Evolutionary conservation across 2,329 filamentous ascomycete genomes (phyloP).

Genomic region (Exophiala sp.): DNA sequence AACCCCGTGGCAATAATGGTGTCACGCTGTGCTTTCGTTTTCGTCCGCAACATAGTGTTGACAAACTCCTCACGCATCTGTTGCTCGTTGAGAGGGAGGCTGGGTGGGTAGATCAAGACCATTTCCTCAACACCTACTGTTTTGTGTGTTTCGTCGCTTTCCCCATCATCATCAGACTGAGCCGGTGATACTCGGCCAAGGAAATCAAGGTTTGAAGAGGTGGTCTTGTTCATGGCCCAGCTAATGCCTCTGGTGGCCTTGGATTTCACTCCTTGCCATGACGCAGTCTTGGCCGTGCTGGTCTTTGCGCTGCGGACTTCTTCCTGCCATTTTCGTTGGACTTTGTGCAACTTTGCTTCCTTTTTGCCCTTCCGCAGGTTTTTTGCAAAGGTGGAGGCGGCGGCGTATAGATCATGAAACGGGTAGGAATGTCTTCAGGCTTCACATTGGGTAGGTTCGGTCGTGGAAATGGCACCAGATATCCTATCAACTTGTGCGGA

Average conservation of each 20-base stretch:
- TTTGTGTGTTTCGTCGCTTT: slow-evolving; percentile 32
- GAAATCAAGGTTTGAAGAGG: slow-evolving; percentile 41
- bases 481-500: slow-evolving; percentile 40
- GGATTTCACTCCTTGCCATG: slow-evolving; percentile 42
- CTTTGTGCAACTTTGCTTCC: slow-evolving; percentile 40
- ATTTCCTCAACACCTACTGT: slow-evolving; percentile 39
- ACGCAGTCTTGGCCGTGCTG: slow-evolving; percentile 36
- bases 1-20: slow-evolving; percentile 41
- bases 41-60: slow-evolving; percentile 39
- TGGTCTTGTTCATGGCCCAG: slow-evolving; percentile 40
- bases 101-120: slow-evolving; percentile 38
- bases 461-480: slow-evolving; percentile 43
- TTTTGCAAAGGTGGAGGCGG: slow-evolving; percentile 39
- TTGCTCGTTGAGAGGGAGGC: slow-evolving; percentile 30
- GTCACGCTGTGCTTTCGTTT: slow-evolving; percentile 39
- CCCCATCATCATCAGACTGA: slow-evolving; percentile 30
- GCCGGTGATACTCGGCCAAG: slow-evolving; percentile 36
- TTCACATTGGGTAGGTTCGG: slow-evolving; percentile 34
- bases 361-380: slow-evolving; percentile 39
- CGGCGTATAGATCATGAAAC: slow-evolving; percentile 44
- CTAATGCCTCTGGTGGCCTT: slow-evolving; percentile 38
- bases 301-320: slow-evolving; percentile 42
- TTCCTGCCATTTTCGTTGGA: slow-evolving; percentile 43
- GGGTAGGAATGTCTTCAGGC: slow-evolving; percentile 34
- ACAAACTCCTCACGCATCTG: slow-evolving; percentile 40